A percentile compares a stretch with the other conserved stretches of the same genome.
phyloP scores from a whole-genome alignment of 768 basidiomycete species.

The Krasilnikovozyma curviuscula region DNA sequence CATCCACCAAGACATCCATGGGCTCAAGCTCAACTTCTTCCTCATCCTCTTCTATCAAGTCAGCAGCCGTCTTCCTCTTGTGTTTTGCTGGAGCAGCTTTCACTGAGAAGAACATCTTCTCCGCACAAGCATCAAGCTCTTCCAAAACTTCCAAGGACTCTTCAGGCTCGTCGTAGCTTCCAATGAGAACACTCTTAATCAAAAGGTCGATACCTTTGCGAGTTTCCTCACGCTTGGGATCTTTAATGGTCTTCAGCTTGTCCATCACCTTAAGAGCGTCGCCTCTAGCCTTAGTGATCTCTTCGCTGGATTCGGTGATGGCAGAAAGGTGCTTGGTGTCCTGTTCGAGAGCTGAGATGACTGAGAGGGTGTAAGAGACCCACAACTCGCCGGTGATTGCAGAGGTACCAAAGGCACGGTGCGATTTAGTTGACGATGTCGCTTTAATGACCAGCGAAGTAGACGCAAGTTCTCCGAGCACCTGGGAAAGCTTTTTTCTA shows the following conservation, averaged over 20 bases:
- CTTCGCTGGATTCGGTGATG: slow-evolving; percentile 38
- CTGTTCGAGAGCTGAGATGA: slow-evolving; percentile 32
- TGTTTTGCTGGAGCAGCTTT: slow-evolving; percentile 9
- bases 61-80: neutral
- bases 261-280: slow-evolving; percentile 29
- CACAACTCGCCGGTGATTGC: slow-evolving; percentile 51
- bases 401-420: neutral
- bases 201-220: slow-evolving; percentile 54
- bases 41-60: slow-evolving; percentile 16
- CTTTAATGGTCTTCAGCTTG: slow-evolving; percentile 20
- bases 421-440: slow-evolving; percentile 18
- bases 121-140: slow-evolving; percentile 20
- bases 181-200: slow-evolving; percentile 47
- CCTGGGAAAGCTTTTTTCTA: slow-evolving; percentile 48
- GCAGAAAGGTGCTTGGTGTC: slow-evolving; percentile 48
- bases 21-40: slow-evolving; percentile 38
- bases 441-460: slow-evolving; percentile 38
- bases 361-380: slow-evolving; percentile 44
- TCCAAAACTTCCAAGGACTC: slow-evolving; percentile 45
- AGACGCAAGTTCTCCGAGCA: slow-evolving; percentile 51
- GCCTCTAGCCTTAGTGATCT: slow-evolving; percentile 33
- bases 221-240: slow-evolving; percentile 29
- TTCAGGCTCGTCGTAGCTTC: slow-evolving; percentile 47
- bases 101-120: slow-evolving; percentile 16
- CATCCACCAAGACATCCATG: slow-evolving; percentile 68